Conservation (phyloP, 129 eudicot genomes). For the Calendula officinalis region DNA sequence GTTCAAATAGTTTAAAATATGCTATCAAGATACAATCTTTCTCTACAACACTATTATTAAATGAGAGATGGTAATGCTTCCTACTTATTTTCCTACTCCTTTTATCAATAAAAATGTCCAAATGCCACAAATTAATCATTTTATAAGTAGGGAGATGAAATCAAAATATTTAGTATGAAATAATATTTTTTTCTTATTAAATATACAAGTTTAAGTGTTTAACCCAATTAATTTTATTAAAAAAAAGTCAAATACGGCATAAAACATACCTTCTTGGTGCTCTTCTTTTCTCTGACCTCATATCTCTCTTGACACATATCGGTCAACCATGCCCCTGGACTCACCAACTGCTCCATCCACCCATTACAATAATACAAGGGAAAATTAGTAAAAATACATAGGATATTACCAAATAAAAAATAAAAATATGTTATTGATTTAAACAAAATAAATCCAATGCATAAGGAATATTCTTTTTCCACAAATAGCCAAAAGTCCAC, state of each 20-base stretch:
- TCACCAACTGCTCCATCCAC: conserved; percentile 59
- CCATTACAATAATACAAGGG: conserved; percentile 21
- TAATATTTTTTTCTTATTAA: too few species aligned
- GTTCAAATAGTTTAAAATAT: too few species aligned
- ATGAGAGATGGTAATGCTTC: too few species aligned
- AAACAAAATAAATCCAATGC: neutral
- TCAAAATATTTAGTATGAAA: too few species aligned
- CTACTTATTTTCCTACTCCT: too few species aligned
- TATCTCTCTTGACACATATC: conserved; percentile 73
- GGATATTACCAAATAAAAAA: neutral
- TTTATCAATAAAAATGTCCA: too few species aligned
- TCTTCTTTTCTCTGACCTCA: conserved; percentile 72
- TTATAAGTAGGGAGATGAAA: too few species aligned
- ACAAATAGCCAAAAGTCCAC: conserved; percentile 17
- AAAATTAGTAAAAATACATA: conserved; percentile 19
- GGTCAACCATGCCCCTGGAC: conserved; percentile 75
- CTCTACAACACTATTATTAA: too few species aligned
- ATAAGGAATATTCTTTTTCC: conserved; percentile 10
- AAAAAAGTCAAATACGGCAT: neutral
- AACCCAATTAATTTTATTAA: too few species aligned
- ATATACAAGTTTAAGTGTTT: too few species aligned
- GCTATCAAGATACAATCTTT: too few species aligned
- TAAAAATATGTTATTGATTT: neutral
- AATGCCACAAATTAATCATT: too few species aligned
- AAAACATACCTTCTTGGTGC: conserved; percentile 46